Evolutionary conservation across 2,329 filamentous ascomycete species (phyloP).

Genomic region (Nemania sp.): DNA sequence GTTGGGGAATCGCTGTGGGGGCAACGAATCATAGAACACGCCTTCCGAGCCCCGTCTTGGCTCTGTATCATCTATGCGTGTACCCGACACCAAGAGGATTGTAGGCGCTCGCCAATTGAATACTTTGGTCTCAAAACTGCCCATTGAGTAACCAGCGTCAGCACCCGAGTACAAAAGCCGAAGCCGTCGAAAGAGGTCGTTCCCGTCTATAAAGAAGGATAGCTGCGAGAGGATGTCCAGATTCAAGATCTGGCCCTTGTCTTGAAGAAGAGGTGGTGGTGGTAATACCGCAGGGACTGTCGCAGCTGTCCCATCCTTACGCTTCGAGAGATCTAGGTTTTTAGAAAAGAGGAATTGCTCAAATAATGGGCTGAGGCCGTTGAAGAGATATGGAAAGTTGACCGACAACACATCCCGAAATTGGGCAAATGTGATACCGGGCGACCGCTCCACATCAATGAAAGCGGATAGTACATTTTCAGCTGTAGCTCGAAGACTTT

Average conservation of each 20-base stretch:
- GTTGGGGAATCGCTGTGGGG: conserved; percentile 62
- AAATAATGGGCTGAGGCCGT: conserved; percentile 69
- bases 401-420: conserved; percentile 64
- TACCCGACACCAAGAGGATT: conserved; percentile 70
- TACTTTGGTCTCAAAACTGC: conserved; percentile 72
- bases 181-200: conserved; percentile 65
- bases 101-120: conserved; percentile 79
- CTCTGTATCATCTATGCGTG: conserved; percentile 55
- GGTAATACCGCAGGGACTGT: conserved; percentile 14
- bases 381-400: conserved; percentile 68
- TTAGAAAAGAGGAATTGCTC: conserved; percentile 77
- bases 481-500: conserved; percentile 62
- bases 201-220: conserved; percentile 71
- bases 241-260: conserved; percentile 64
- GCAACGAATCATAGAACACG: conserved; percentile 63
- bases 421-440: conserved; percentile 63
- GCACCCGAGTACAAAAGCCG: conserved; percentile 71
- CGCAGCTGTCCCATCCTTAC: conserved; percentile 41
- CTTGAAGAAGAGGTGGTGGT: conserved; percentile 51
- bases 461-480: conserved; percentile 69
- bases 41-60: conserved; percentile 54
- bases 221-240: conserved; percentile 68
- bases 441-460: conserved; percentile 64
- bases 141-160: conserved; percentile 75
- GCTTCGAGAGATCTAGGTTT: conserved; percentile 67